phyloP scores from a whole-genome alignment of 192 early-diverging fungal genomes.

The Coemansia sp. region DNA sequence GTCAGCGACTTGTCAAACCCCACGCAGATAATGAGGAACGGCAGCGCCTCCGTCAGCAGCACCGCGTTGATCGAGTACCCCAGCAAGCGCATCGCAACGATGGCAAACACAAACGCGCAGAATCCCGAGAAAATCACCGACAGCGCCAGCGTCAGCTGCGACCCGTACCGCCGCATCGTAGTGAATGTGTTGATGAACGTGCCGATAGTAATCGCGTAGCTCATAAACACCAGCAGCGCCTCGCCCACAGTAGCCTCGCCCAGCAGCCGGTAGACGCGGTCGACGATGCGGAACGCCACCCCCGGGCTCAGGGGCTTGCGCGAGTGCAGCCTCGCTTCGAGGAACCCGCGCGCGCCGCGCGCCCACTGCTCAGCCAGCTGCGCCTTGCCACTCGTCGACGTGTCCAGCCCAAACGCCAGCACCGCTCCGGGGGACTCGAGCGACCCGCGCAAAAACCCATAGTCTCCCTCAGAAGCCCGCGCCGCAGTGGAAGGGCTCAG shows the following conservation, averaged over 20 bases:
- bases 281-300: constrained; percentile 36
- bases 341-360: constrained; percentile 17
- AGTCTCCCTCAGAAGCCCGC: constrained; percentile 18
- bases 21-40: constrained; percentile 87
- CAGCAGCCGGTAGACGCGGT: constrained; percentile 65
- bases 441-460: constrained; percentile 55
- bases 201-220: constrained; percentile 79
- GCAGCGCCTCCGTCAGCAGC: constrained; percentile 82
- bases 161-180: constrained; percentile 86
- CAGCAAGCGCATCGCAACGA: constrained; percentile 68
- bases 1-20: constrained; percentile 87
- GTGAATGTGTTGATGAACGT: constrained; percentile 79
- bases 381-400: constrained; percentile 15
- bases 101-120: constrained; percentile 76
- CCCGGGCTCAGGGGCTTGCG: constrained; percentile 13
- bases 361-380: constrained; percentile 32
- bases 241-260: constrained; percentile 74
- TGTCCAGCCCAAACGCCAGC: constrained; percentile 52
- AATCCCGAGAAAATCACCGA: constrained; percentile 71
- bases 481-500: constrained; percentile 56
- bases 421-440: constrained; percentile 32
- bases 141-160: constrained; percentile 73
- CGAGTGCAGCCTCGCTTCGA: constrained; percentile 27
- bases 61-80: constrained; percentile 71
- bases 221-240: constrained; percentile 73